Percentiles rank a stretch among this genome's conserved stretches.
Conservation (phyloP, 2,329 filamentous ascomycete genomes). For the Didymella arachidicola region DNA sequence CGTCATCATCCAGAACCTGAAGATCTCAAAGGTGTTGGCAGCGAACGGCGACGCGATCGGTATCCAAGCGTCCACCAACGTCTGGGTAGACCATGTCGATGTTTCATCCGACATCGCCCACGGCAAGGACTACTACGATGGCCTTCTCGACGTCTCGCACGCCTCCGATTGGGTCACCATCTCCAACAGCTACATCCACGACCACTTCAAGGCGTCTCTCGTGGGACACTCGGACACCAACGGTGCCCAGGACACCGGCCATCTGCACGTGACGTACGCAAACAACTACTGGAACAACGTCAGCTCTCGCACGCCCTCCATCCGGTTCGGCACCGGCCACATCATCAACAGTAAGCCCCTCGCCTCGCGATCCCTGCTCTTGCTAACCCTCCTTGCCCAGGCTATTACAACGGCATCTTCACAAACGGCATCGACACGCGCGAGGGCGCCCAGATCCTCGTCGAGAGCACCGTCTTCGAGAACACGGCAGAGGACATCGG, state of each 20-base stretch:
- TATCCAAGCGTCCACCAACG: conserved; percentile 58
- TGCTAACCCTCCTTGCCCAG: neutral
- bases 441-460: conserved; percentile 53
- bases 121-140: conserved; percentile 75
- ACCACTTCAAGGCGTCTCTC: conserved; percentile 67
- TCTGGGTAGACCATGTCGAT: conserved; percentile 74
- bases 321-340: conserved; percentile 73
- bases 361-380: neutral
- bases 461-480: conserved; percentile 52
- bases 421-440: conserved; percentile 53
- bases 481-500: conserved; percentile 9
- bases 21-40: conserved; percentile 57
- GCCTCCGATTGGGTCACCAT: conserved; percentile 69
- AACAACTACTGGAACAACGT: conserved; percentile 72
- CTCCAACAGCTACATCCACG: conserved; percentile 61
- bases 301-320: conserved; percentile 67
- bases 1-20: conserved; percentile 65
- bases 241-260: conserved; percentile 64
- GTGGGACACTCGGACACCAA: conserved; percentile 69
- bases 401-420: conserved; percentile 49
- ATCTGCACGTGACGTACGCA: conserved; percentile 69
- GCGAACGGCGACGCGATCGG: conserved; percentile 61
- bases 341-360: conserved; percentile 58
- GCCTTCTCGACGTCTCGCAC: conserved; percentile 70
- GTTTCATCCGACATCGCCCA: conserved; percentile 65